Evolutionary conservation across 2,329 filamentous ascomycete genomes (phyloP).

Genomic region (Aspergillus pseudoviridinutans): DNA sequence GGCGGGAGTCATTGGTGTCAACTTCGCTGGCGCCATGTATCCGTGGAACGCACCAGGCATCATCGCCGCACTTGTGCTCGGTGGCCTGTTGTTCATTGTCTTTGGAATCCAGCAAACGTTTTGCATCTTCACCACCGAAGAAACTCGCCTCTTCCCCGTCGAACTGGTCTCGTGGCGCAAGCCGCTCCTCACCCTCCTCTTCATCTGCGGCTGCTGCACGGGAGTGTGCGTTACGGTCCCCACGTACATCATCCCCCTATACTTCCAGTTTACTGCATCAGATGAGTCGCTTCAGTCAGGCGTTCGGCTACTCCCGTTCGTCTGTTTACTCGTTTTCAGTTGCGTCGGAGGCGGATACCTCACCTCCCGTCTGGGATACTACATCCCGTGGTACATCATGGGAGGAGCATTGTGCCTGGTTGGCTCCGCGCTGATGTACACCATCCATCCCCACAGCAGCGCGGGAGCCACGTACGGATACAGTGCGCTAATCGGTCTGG

Average conservation of each 20-base stretch:
- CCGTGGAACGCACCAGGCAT: conserved; percentile 41
- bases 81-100: conserved; percentile 40
- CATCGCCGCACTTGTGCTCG: conserved; percentile 23
- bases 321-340: conserved; percentile 18
- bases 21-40: conserved; percentile 49
- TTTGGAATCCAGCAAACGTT: conserved; percentile 47
- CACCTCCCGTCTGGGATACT: conserved; percentile 14
- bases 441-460: conserved; percentile 4
- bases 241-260: conserved; percentile 52
- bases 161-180: conserved; percentile 40
- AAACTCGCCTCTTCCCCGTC: conserved; percentile 47
- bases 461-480: conserved; percentile 11
- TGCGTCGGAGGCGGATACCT: background rate
- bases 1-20: conserved; percentile 45
- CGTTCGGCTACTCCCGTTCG: conserved; percentile 29
- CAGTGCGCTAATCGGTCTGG: conserved; percentile 15
- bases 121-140: conserved; percentile 42
- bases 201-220: conserved; percentile 28
- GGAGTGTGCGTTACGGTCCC: conserved; percentile 32
- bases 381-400: conserved; percentile 17
- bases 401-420: conserved; percentile 10
- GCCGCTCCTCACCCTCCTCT: conserved; percentile 43
- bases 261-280: conserved; percentile 49
- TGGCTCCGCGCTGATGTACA: conserved; percentile 16
- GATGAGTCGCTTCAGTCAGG: conserved; percentile 29